Conservation (phyloP, 495 filamentous ascomycete species). For the Schizothecium vesticola region DNA sequence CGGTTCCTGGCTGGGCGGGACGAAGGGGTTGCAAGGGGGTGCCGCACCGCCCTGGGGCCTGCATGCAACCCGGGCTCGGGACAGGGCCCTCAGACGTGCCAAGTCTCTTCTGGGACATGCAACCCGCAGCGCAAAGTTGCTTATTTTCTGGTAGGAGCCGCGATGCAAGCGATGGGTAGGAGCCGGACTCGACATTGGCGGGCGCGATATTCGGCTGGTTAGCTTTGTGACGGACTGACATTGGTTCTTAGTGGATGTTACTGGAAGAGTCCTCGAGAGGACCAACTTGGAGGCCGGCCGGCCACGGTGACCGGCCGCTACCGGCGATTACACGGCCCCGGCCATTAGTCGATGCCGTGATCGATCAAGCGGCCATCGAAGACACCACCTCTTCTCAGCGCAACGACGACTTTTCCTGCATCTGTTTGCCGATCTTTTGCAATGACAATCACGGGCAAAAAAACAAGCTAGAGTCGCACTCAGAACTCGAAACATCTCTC, state of each 20-base stretch:
- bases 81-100: slow-evolving; percentile 12
- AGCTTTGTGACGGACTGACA: not conserved
- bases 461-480: not conserved
- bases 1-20: not conserved
- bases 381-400: not conserved
- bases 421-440: not conserved
- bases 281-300: not conserved
- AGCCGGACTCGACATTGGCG: not conserved
- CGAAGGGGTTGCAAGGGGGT: slow-evolving; percentile 4
- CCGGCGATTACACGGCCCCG: not conserved
- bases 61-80: slow-evolving; percentile 5
- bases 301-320: not conserved
- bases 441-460: not conserved
- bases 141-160: not conserved
- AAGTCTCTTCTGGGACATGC: not conserved
- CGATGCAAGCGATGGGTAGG: not conserved
- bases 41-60: slow-evolving; percentile 5
- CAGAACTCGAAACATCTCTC: not conserved
- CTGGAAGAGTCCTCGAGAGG: not conserved
- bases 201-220: not conserved
- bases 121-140: not conserved
- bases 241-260: not conserved
- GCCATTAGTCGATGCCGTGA: not conserved
- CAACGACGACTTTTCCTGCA: not conserved
- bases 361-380: not conserved